These are phyloP conservation scores for Phanerochaete sordida DNA, from an alignment of 768 basidiomycete species.

Conservation along the genomic window DNA sequence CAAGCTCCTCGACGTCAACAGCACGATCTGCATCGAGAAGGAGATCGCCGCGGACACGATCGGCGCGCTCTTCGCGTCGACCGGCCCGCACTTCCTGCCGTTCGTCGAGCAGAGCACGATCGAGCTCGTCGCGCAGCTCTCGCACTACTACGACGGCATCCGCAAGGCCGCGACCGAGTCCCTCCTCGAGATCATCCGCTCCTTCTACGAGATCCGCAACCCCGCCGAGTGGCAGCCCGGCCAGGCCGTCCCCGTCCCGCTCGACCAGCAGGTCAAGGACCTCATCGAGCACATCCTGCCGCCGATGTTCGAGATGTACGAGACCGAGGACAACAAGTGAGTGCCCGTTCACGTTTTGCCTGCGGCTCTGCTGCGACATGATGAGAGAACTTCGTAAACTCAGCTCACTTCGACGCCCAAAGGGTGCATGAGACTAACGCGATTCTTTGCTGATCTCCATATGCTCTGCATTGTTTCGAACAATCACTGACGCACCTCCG, in stretches of 20 bases:
- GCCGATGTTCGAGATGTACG: constrained; percentile 83
- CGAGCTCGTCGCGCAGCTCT: constrained; percentile 72
- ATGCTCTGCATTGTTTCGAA: constrained; percentile 13
- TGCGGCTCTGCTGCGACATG: constrained; percentile 20
- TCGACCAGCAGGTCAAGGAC: constrained; percentile 71
- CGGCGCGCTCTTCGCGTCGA: constrained; percentile 83
- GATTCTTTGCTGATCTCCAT: constrained; percentile 37
- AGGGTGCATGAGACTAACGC: constrained; percentile 55
- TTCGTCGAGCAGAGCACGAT: constrained; percentile 82
- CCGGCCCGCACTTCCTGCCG: constrained; percentile 82
- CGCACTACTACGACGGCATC: constrained; percentile 97
- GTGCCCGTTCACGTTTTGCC: constrained; percentile 29
- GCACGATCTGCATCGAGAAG: constrained; percentile 97
- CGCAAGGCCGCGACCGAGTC: constrained; percentile 89
- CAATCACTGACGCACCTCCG: constrained; percentile 19
- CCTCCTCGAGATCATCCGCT: constrained; percentile 82
- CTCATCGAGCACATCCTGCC: constrained; percentile 73
- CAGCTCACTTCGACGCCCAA: constrained; percentile 76
- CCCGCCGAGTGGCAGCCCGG: constrained; percentile 84
- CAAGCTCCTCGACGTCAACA: constrained; percentile 89
- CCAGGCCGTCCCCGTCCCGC: constrained; percentile 41
- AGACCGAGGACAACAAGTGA: constrained; percentile 96
- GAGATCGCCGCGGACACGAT: constrained; percentile 98
- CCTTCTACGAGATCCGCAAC: constrained; percentile 86
- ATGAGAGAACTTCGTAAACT: constrained; percentile 56